A percentile compares a stretch with the other conserved stretches of the same genome.
Evolutionary conservation across 176 grass and related monocot species (phyloP).

Genomic region (Bolboschoenus planiculmis): DNA sequence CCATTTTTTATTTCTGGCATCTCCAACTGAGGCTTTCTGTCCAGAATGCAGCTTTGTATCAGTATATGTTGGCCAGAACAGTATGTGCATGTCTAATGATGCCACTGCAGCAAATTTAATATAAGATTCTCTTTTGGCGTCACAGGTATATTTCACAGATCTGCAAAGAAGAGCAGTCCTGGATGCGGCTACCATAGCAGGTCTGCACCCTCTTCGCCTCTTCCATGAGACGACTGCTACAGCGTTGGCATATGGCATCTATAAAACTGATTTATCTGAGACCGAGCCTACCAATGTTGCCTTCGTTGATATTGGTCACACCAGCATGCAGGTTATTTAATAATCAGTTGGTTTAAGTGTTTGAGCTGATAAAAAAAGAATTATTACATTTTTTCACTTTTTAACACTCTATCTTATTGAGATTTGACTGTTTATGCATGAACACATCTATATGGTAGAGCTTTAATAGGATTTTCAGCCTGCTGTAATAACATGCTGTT

Average conservation of each 20-base stretch:
- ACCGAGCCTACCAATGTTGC: slow-evolving; percentile 60
- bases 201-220: slow-evolving; percentile 46
- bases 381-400: background rate
- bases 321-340: slow-evolving; percentile 64
- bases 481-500: background rate
- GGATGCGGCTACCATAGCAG: slow-evolving; percentile 60
- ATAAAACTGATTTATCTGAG: slow-evolving; percentile 77
- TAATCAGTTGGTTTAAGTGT: background rate
- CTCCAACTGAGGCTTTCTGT: background rate
- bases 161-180: slow-evolving; percentile 72
- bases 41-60: background rate
- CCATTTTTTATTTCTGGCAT: background rate
- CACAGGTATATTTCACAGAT: slow-evolving; percentile 61
- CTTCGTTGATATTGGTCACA: slow-evolving; percentile 80
- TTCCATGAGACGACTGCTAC: slow-evolving; percentile 92
- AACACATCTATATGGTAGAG: background rate
- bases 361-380: background rate
- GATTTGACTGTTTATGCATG: background rate
- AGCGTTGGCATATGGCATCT: slow-evolving; percentile 77
- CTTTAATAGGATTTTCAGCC: background rate
- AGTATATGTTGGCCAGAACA: background rate
- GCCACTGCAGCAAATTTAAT: background rate
- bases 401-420: background rate
- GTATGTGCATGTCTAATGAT: background rate
- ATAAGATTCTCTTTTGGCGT: background rate